phyloP scores from a whole-genome alignment of 805 yeast genomes.

The Saccharomycopsis vini region DNA sequence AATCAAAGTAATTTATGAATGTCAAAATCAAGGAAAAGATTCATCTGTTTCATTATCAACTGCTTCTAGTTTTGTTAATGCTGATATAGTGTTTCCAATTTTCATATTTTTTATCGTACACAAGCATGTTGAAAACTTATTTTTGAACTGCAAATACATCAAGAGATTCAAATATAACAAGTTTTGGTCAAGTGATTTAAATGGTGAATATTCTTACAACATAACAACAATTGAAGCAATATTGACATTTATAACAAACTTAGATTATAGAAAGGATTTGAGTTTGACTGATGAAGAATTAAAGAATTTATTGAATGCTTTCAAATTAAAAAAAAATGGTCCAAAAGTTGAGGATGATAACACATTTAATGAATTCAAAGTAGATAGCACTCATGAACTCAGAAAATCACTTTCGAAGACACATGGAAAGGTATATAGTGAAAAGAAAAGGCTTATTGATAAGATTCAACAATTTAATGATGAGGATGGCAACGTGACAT shows the following conservation, averaged over 20 bases:
- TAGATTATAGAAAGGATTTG: constrained; percentile 15
- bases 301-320: not conserved
- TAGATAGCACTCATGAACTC: no score
- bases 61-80: constrained; percentile 5
- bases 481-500: constrained; percentile 3
- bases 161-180: constrained; percentile 13
- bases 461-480: constrained; percentile 7
- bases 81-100: constrained; percentile 14
- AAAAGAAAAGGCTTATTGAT: constrained; percentile 6
- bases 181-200: constrained; percentile 13
- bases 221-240: constrained; percentile 18
- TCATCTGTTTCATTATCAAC: not conserved
- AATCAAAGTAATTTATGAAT: not conserved
- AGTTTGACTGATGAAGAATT: constrained; percentile 9
- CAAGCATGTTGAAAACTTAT: constrained; percentile 13
- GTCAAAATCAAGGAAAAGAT: not conserved
- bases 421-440: not conserved
- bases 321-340: not conserved
- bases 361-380: not conserved
- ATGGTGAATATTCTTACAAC: constrained; percentile 11
- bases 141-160: constrained; percentile 14
- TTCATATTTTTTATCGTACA: constrained; percentile 13
- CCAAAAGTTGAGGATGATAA: not conserved
- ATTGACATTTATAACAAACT: constrained; percentile 9
- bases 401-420: not conserved